These are phyloP conservation scores for Eucalyptus lansdowneana DNA, from an alignment of 345 rosid genomes.

Conservation along the genomic window DNA sequence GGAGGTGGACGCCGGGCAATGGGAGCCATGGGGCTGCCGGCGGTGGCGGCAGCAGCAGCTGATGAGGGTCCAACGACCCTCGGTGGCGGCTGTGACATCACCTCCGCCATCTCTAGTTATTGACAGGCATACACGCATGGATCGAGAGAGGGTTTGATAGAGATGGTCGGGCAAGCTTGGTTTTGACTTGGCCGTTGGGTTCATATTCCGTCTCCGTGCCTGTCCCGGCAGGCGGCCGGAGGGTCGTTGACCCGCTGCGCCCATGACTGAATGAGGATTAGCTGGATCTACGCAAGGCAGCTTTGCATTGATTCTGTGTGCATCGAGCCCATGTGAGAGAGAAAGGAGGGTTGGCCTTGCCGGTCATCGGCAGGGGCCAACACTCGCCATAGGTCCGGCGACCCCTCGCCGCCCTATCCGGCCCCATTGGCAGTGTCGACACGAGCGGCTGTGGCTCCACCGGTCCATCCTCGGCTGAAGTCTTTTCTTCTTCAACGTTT, in stretches of 20 bases:
- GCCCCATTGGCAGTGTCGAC: background rate
- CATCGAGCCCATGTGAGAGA: background rate
- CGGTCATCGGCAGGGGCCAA: background rate
- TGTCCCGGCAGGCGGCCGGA: background rate
- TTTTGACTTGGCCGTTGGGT: background rate
- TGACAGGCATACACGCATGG: background rate
- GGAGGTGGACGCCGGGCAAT: background rate
- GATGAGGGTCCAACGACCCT: background rate
- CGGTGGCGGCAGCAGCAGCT: background rate
- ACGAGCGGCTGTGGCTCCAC: background rate
- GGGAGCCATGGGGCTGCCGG: background rate
- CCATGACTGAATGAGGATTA: background rate
- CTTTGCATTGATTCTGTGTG: background rate
- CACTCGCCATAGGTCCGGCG: background rate
- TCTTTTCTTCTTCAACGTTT: too few species aligned
- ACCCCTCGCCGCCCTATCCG: accelerated
- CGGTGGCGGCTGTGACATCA: background rate
- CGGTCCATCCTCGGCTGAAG: background rate
- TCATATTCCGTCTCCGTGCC: background rate
- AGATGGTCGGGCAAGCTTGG: background rate
- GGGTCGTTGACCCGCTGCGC: background rate
- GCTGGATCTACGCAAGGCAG: background rate
- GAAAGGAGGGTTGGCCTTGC: background rate
- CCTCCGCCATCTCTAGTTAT: background rate
- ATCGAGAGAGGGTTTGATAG: background rate